These are phyloP conservation scores for Przewalskia tangutica DNA, from an alignment of 257 asterid species.

Conservation along the genomic window DNA sequence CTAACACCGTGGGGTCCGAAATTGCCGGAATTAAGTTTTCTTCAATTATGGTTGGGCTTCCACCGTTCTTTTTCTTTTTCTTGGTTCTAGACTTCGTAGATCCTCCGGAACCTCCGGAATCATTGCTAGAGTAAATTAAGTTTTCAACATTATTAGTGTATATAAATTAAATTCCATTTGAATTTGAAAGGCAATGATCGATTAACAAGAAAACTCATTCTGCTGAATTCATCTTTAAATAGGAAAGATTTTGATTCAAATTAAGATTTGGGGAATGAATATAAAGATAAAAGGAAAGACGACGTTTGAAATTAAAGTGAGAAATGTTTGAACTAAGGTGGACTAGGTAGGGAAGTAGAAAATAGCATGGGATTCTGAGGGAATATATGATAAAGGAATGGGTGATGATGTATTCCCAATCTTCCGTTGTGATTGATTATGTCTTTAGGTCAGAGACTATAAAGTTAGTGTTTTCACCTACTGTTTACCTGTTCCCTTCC, in stretches of 20 bases:
- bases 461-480: constrained; percentile 23
- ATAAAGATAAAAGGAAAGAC: background rate
- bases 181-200: no score
- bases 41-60: no score
- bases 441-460: constrained; percentile 24
- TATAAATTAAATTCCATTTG: no score
- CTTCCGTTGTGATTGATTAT: constrained; percentile 31
- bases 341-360: background rate
- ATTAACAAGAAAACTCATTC: no score
- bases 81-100: no score
- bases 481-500: constrained; percentile 12
- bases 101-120: no score
- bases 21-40: no score
- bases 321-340: constrained; percentile 4
- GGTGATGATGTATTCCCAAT: constrained; percentile 19
- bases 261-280: background rate
- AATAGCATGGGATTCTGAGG: constrained; percentile 19
- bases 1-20: no score
- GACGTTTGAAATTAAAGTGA: background rate
- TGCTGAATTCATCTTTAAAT: no score
- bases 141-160: no score
- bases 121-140: no score
- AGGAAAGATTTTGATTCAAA: background rate
- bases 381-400: constrained; percentile 42
- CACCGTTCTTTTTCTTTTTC: no score